Conservation (phyloP, 129 eudicot genomes). For the Solidago caesia region DNA sequence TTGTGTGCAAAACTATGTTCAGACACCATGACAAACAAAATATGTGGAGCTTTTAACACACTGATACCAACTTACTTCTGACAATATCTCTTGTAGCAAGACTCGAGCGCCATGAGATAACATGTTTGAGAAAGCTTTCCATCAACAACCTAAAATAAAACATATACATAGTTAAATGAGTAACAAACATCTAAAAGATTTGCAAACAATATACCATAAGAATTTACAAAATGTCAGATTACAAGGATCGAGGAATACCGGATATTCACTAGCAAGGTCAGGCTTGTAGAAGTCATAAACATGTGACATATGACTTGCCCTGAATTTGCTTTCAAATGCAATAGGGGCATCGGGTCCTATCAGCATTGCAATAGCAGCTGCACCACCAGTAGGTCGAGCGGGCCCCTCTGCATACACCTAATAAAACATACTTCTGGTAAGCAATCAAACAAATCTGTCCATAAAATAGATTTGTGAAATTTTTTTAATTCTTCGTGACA, state of each 20-base stretch:
- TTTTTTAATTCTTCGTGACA: too few relatives aligned
- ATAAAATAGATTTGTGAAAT: background rate
- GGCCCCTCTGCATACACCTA: slow-evolving; percentile 99
- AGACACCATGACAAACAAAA: background rate
- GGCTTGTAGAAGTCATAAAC: slow-evolving; percentile 95
- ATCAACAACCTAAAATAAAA: slow-evolving; percentile 70
- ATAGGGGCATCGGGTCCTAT: slow-evolving; percentile 96
- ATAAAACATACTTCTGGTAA: slow-evolving; percentile 21
- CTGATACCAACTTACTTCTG: slow-evolving; percentile 51
- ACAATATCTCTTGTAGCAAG: slow-evolving; percentile 78
- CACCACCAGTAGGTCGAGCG: slow-evolving; percentile 98
- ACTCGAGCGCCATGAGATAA: slow-evolving; percentile 93
- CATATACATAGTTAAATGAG: slow-evolving; percentile 10
- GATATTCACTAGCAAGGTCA: slow-evolving; percentile 94
- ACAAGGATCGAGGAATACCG: slow-evolving; percentile 46
- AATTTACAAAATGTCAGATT: background rate
- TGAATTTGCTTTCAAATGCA: slow-evolving; percentile 87
- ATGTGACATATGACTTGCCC: slow-evolving; percentile 98
- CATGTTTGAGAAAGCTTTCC: slow-evolving; percentile 98
- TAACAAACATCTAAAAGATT: background rate
- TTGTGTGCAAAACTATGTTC: slow-evolving; percentile 2
- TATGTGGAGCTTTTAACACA: background rate
- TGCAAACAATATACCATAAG: background rate
- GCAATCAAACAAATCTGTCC: background rate
- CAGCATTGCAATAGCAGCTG: slow-evolving; percentile 93